phyloP scores from a whole-genome alignment of 129 eudicot species.

The Flaveria sonorensis region DNA sequence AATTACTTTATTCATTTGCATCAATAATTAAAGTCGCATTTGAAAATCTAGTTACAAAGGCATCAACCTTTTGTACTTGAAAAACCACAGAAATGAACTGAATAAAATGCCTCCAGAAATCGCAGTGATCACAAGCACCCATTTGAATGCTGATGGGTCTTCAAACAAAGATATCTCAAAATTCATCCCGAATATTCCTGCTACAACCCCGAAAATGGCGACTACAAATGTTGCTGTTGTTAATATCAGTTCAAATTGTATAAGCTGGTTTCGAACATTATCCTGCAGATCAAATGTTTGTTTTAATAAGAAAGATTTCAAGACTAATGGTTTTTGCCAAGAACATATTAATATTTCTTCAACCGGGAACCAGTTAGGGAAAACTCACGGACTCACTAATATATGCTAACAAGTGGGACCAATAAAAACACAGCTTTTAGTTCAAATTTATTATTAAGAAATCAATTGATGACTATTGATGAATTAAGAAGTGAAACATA shows the following conservation, averaged over 20 bases:
- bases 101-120: constrained; percentile 58
- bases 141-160: constrained; percentile 63
- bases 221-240: constrained; percentile 92
- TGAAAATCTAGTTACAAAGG: constrained; percentile 46
- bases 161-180: constrained; percentile 57
- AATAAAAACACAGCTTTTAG: too few species aligned
- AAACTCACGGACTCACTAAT: too few species aligned
- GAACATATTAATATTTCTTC: background rate
- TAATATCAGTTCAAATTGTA: constrained; percentile 80
- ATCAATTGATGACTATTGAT: background rate
- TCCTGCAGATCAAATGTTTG: constrained; percentile 50
- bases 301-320: background rate
- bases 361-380: too few species aligned
- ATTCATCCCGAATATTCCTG: constrained; percentile 97
- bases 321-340: background rate
- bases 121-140: constrained; percentile 73
- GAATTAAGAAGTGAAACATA: constrained; percentile 31
- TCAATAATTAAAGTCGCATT: background rate
- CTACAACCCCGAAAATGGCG: constrained; percentile 89
- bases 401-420: too few species aligned
- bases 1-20: constrained; percentile 13
- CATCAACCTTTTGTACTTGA: constrained; percentile 74
- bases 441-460: background rate
- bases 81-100: constrained; percentile 67
- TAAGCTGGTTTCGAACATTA: constrained; percentile 89